These are phyloP conservation scores for Lentithecium fluviatile DNA, from an alignment of 495 filamentous ascomycete genomes.

Conservation along the genomic window DNA sequence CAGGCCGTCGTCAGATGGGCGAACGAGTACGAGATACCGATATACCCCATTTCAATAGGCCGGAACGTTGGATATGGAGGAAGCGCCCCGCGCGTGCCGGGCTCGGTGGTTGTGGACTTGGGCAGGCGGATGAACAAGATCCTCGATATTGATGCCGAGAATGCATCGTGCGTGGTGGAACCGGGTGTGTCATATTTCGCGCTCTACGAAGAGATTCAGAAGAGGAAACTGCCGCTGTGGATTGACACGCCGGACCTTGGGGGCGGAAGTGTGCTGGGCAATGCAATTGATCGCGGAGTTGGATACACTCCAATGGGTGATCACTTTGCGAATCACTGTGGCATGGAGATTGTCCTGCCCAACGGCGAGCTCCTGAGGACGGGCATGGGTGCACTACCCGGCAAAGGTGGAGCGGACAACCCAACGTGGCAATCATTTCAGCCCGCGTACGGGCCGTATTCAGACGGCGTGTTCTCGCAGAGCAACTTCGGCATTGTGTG, in stretches of 20 bases:
- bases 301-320: slow-evolving; percentile 58
- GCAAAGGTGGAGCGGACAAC: slow-evolving; percentile 36
- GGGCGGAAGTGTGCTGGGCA: slow-evolving; percentile 57
- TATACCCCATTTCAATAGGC: slow-evolving; percentile 57
- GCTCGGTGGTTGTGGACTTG: slow-evolving; percentile 55
- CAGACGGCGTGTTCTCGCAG: slow-evolving; percentile 60
- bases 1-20: slow-evolving; percentile 47
- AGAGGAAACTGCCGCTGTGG: slow-evolving; percentile 48
- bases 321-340: slow-evolving; percentile 53
- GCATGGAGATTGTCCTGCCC: slow-evolving; percentile 55
- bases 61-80: slow-evolving; percentile 60
- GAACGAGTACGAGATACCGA: slow-evolving; percentile 53
- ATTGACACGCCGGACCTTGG: slow-evolving; percentile 57
- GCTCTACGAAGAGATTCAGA: slow-evolving; percentile 54
- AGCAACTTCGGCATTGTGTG: slow-evolving; percentile 58
- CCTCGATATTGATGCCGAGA: slow-evolving; percentile 54
- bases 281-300: slow-evolving; percentile 51
- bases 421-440: slow-evolving; percentile 53
- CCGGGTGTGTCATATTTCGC: slow-evolving; percentile 58
- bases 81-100: slow-evolving; percentile 54
- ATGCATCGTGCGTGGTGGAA: slow-evolving; percentile 56
- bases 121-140: slow-evolving; percentile 57
- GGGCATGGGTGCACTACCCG: slow-evolving; percentile 59
- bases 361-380: slow-evolving; percentile 56
- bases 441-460: slow-evolving; percentile 56